phyloP scores from a whole-genome alignment of 331 rosid species.

The Malus hybrid region DNA sequence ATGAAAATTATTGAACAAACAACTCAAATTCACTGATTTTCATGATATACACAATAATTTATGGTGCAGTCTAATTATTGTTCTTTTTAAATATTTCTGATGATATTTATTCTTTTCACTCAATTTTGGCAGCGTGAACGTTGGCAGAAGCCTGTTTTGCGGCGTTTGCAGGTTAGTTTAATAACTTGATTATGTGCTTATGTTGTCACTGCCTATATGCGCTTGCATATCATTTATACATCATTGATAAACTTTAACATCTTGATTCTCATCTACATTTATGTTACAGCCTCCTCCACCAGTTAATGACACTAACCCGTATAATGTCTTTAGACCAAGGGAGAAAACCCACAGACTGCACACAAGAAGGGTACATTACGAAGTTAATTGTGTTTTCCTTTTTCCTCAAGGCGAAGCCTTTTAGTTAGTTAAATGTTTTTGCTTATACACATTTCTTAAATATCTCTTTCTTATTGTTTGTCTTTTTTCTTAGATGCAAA shows the following conservation, averaged over 20 bases:
- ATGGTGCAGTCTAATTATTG: not conserved
- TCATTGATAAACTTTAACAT: conserved; percentile 15
- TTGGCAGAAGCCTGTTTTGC: conserved; percentile 92
- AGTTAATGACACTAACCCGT: conserved; percentile 93
- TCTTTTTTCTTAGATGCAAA: conserved; percentile 68
- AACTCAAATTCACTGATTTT: not conserved
- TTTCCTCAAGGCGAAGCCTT: conserved; percentile 20
- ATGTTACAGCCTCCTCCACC: conserved; percentile 91
- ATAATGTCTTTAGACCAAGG: conserved; percentile 97
- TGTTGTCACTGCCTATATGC: not conserved
- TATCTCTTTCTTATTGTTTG: not conserved
- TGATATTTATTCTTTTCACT: conserved; percentile 2
- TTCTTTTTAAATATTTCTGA: not conserved
- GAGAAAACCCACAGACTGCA: conserved; percentile 98
- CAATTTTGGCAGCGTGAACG: conserved; percentile 61
- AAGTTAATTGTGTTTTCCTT: conserved; percentile 14
- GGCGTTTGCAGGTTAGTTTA: conserved; percentile 82
- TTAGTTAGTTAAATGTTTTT: not conserved
- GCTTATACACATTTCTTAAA: not conserved
- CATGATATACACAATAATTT: not conserved
- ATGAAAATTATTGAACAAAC: not conserved
- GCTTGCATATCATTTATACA: not conserved
- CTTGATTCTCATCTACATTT: conserved; percentile 14
- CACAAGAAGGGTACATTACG: conserved; percentile 78
- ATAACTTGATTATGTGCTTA: not conserved